phyloP scores from a whole-genome alignment of 2,329 filamentous ascomycete species.

The Raffaelea ambrosiae region DNA sequence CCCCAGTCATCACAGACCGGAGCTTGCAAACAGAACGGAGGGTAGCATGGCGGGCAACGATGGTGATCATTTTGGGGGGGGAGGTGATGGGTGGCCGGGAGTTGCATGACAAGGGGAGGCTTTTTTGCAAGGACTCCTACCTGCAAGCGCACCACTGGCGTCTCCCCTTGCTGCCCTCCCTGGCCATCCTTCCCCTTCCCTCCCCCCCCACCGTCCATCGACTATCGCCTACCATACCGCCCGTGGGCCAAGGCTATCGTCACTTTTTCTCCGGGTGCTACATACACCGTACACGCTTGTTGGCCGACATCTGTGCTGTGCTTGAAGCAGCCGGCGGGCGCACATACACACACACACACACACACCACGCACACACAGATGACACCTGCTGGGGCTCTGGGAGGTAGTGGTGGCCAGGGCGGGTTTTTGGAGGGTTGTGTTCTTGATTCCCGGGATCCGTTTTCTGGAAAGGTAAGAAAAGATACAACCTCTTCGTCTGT shows the following conservation, averaged over 20 bases:
- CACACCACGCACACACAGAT: no score
- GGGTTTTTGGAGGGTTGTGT: no score
- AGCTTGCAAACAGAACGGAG: neutral
- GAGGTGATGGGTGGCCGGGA: no score
- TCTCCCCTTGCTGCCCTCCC: neutral
- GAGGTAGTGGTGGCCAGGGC: neutral
- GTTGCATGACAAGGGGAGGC: neutral
- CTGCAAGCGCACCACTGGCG: neutral
- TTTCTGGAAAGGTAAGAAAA: no score
- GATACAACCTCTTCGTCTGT: no score
- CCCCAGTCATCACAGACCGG: no score
- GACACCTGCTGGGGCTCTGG: no score
- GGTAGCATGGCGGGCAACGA: neutral
- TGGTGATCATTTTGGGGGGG: slow-evolving; percentile 1
- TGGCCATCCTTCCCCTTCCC: no score
- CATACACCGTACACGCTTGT: neutral
- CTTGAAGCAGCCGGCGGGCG: no score
- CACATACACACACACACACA: no score
- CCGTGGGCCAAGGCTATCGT: slow-evolving; percentile 5
- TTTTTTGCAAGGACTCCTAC: neutral
- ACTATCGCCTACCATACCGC: neutral
- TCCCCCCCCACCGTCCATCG: neutral
- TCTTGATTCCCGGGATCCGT: no score
- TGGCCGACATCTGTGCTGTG: neutral
- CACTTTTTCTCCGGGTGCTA: slow-evolving; percentile 10